Evolutionary conservation across 1,284 basidiomycete species (phyloP), one percentile per base, ranked within the genome.

Genomic region (Austroboletus novae-zelandiae): DNA sequence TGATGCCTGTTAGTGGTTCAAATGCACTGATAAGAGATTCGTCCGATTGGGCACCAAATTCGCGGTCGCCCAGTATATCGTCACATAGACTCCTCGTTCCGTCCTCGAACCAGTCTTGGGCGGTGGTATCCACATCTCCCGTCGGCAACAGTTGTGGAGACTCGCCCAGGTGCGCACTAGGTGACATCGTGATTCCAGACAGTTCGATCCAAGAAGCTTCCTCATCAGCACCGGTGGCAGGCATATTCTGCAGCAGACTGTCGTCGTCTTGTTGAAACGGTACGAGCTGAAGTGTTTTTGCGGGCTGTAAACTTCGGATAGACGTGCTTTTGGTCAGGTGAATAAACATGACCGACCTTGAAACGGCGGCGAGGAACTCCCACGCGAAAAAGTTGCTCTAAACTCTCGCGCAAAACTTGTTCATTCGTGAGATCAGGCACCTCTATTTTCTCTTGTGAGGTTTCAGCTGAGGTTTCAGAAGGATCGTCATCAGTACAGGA

Each of bases 321-420:
- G 42, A 41, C 17, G 25, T 27, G 40, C 11, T 36, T 32, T 37
- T 29, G 14, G 27, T 47, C 45, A 44, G n/a, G 17, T 39, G 20
- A 52, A 25, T 40, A 36, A 45, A 60, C 47, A 29, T 27, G 30
- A 63, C 62, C 51, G 54, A 81, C 84, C 75, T 80, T 83, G 65
- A 83, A 81, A 35, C 65, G 72, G 8, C 70, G 67, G 7, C 72
- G 72, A 40, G 71, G 74, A 53, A 78, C 62, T 4, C 73, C 69
- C 35, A 57, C 52, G 50, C 73, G 74, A 58, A 78, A 80, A 11
- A 83, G 59, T 37, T 64, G 65, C 54, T 80, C 76, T 69, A 86
- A 68, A 20, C 74, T 67, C 39, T 72, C 64, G 54, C 66, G 70
- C 40, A 86, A 61, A 17, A 67, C 64, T 41, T 70, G 68, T 57